Evolutionary conservation across 2,329 filamentous ascomycete genomes (phyloP).

Genomic region (Calonectria multiphialidica): DNA sequence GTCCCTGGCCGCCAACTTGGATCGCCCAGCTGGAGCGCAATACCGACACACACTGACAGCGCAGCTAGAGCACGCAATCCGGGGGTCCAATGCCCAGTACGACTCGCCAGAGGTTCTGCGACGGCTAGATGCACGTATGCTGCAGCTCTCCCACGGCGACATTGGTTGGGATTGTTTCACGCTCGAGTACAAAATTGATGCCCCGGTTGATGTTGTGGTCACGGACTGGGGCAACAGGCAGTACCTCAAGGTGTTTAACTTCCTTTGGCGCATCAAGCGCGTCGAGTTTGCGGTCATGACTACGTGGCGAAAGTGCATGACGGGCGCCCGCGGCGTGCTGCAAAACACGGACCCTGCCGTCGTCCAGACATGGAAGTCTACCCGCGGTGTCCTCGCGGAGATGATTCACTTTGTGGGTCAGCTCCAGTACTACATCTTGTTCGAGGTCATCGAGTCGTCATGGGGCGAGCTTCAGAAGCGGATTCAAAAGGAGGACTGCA

Average conservation of each 20-base stretch:
- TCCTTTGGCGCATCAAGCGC: conserved; percentile 97
- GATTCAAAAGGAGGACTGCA: conserved; percentile 86
- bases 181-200: conserved; percentile 97
- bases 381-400: conserved; percentile 89
- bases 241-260: conserved; percentile 99
- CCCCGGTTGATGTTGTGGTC: conserved; percentile 95
- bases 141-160: conserved; percentile 94
- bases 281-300: conserved; percentile 94
- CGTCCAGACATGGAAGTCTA: conserved; percentile 87
- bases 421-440: conserved; percentile 97
- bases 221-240: conserved; percentile 96
- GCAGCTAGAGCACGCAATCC: conserved; percentile 97
- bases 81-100: conserved; percentile 96
- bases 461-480: conserved; percentile 92
- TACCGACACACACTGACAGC: conserved; percentile 97
- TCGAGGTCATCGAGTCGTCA: conserved; percentile 96
- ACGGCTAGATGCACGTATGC: conserved; percentile 95
- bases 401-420: conserved; percentile 99
- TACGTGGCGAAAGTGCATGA: conserved; percentile 97
- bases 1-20: conserved; percentile 90
- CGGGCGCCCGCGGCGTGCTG: conserved; percentile 90
- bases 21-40: conserved; percentile 95
- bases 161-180: conserved; percentile 99
- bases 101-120: conserved; percentile 92
- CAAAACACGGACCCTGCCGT: conserved; percentile 78